These are phyloP conservation scores for Penicillium sumatraense DNA, from an alignment of 2,329 filamentous ascomycete species.

Conservation along the genomic window DNA sequence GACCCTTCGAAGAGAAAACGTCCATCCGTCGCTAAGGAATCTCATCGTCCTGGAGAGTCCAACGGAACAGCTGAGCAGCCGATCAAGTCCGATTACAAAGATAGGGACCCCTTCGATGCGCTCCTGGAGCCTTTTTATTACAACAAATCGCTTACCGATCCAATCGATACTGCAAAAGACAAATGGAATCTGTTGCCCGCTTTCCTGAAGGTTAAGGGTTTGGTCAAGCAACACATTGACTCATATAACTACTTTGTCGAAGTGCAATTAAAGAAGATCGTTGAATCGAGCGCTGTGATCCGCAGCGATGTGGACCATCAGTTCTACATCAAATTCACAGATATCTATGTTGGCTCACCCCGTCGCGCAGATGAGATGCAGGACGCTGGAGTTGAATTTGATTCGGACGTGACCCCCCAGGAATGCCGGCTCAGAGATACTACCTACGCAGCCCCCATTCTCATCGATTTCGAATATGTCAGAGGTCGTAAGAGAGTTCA, in stretches of 20 bases:
- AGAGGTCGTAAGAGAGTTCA: constrained; percentile 78
- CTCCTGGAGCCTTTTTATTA: constrained; percentile 73
- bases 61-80: constrained; percentile 18
- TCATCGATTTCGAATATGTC: constrained; percentile 89
- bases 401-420: constrained; percentile 77
- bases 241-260: constrained; percentile 99
- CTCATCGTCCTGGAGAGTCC: constrained; percentile 21
- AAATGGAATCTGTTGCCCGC: constrained; percentile 97
- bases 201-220: constrained; percentile 96
- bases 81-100: constrained; percentile 30
- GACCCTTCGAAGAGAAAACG: constrained; percentile 35
- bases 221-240: constrained; percentile 97
- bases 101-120: constrained; percentile 59
- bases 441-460: constrained; percentile 95
- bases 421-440: constrained; percentile 95
- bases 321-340: constrained; percentile 91
- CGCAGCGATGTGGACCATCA: constrained; percentile 90
- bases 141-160: constrained; percentile 68
- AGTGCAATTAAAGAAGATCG: constrained; percentile 94
- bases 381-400: constrained; percentile 48
- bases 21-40: constrained; percentile 31
- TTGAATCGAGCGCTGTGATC: constrained; percentile 85
- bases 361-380: constrained; percentile 76
- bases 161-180: constrained; percentile 73
- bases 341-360: constrained; percentile 84